phyloP scores from a whole-genome alignment of 352 stramenopile species.

The Pythium periplocum region DNA sequence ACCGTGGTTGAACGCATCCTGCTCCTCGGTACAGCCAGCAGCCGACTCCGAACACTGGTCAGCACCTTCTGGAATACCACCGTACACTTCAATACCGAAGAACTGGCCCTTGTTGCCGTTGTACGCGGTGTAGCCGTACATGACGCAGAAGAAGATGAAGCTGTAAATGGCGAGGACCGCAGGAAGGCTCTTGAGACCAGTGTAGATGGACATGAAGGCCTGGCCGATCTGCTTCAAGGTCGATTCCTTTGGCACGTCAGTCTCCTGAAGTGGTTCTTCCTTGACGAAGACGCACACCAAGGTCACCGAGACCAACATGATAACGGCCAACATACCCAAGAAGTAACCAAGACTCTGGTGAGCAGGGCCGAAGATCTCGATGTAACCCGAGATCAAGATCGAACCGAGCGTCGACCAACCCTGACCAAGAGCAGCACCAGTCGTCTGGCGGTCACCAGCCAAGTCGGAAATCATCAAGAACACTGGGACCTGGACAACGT shows the following conservation, averaged over 20 bases:
- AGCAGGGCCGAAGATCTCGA: constrained; percentile 37
- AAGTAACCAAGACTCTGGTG: constrained; percentile 45
- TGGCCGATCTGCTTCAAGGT: constrained; percentile 23
- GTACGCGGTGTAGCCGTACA: constrained; percentile 61
- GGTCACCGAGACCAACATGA: constrained; percentile 27
- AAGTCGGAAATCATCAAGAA: constrained; percentile 52
- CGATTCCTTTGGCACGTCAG: constrained; percentile 3
- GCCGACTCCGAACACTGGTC: constrained; percentile 24
- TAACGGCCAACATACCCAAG: constrained; percentile 40
- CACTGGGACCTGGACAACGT: constrained; percentile 40
- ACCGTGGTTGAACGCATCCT: constrained; percentile 46
- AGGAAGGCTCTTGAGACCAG: constrained; percentile 40
- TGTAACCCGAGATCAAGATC: constrained; percentile 45
- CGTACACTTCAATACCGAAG: constrained; percentile 54
- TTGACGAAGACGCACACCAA: constrained; percentile 26
- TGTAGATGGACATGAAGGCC: constrained; percentile 41
- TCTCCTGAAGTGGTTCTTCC: constrained; percentile 22
- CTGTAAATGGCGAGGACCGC: constrained; percentile 37
- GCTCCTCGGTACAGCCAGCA: constrained; percentile 21
- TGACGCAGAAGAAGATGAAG: constrained; percentile 42
- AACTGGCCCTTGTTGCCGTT: constrained; percentile 65
- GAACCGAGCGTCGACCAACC: constrained; percentile 41
- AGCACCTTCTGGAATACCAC: constrained; percentile 34
- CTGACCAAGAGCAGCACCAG: constrained; percentile 34
- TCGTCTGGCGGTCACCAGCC: constrained; percentile 44